Evolutionary conservation across 2,329 filamentous ascomycete genomes (phyloP).

Genomic region (Alternaria longipes): DNA sequence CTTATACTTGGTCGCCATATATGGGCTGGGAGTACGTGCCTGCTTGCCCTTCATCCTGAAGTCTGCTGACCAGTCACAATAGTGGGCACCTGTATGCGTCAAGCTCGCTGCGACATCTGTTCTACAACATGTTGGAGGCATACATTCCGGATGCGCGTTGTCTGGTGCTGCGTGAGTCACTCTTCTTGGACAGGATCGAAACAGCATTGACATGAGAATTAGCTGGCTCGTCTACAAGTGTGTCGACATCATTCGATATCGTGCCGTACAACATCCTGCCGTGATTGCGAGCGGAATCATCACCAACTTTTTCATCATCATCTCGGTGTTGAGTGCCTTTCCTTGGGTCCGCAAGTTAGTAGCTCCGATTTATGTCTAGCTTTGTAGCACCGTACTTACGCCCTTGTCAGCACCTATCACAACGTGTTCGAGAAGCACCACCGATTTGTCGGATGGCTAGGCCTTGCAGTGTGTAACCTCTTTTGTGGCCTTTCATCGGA

Average conservation of each 20-base stretch:
- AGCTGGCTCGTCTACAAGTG: slow-evolving; percentile 49
- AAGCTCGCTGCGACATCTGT: slow-evolving; percentile 45
- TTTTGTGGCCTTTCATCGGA: neutral
- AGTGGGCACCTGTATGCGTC: slow-evolving; percentile 46
- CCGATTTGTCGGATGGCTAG: slow-evolving; percentile 48
- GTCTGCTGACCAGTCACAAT: slow-evolving; percentile 9
- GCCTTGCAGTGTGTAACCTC: slow-evolving; percentile 40
- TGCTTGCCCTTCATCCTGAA: neutral
- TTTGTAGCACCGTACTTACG: slow-evolving; percentile 23
- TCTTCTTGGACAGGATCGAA: neutral
- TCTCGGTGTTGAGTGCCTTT: slow-evolving; percentile 48
- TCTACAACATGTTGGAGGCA: slow-evolving; percentile 46
- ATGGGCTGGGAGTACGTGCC: slow-evolving; percentile 39
- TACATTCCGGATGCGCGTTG: slow-evolving; percentile 49
- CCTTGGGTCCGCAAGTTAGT: slow-evolving; percentile 50
- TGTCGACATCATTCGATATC: slow-evolving; percentile 47
- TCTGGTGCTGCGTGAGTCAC: slow-evolving; percentile 44
- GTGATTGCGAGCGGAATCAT: slow-evolving; percentile 46
- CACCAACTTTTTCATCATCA: slow-evolving; percentile 47
- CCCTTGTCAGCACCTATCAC: slow-evolving; percentile 40
- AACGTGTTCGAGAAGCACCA: slow-evolving; percentile 50
- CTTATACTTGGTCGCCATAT: slow-evolving; percentile 44
- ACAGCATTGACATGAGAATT: slow-evolving; percentile 16
- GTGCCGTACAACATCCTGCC: slow-evolving; percentile 42
- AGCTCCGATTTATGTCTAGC: neutral